A percentile compares a stretch with the other conserved stretches of the same genome.
Evolutionary conservation across 306 rosid genomes (phyloP).

Genomic region (Albizia julibrissin): DNA sequence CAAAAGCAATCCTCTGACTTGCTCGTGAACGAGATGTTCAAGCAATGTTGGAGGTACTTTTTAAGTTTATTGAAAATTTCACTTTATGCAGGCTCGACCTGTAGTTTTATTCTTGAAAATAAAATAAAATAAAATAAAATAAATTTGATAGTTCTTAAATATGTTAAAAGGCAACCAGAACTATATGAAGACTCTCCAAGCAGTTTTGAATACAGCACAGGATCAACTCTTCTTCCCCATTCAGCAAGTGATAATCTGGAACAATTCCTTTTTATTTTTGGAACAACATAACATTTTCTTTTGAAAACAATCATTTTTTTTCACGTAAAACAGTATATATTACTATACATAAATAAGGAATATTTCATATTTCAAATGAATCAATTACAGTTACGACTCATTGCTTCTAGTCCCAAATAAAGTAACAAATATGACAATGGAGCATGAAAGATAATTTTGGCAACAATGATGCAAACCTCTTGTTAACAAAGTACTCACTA

Average conservation of each 20-base stretch:
- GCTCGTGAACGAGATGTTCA: too few relatives aligned
- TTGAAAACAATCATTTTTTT: neutral
- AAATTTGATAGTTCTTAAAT: constrained; percentile 29
- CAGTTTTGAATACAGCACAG: constrained; percentile 83
- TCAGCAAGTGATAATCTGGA: constrained; percentile 49
- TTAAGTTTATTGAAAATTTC: constrained; percentile 7
- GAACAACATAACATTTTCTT: neutral
- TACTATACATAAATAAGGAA: neutral
- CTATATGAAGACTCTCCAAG: constrained; percentile 71
- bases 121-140: too few relatives aligned
- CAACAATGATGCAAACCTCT: neutral
- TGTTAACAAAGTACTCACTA: neutral
- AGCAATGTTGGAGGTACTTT: constrained; percentile 55
- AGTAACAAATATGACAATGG: neutral
- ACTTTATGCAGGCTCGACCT: constrained; percentile 21
- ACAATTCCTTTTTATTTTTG: neutral
- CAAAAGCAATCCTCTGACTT: too few relatives aligned
- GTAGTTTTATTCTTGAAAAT: neutral
- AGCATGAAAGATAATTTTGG: neutral
- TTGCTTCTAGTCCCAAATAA: neutral
- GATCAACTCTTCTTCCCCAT: constrained; percentile 63
- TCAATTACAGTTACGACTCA: neutral
- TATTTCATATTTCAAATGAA: neutral
- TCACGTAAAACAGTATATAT: neutral
- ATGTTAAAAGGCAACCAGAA: constrained; percentile 65